Conservation (phyloP, 495 filamentous ascomycete genomes). For the Penicillium riverlandense region DNA sequence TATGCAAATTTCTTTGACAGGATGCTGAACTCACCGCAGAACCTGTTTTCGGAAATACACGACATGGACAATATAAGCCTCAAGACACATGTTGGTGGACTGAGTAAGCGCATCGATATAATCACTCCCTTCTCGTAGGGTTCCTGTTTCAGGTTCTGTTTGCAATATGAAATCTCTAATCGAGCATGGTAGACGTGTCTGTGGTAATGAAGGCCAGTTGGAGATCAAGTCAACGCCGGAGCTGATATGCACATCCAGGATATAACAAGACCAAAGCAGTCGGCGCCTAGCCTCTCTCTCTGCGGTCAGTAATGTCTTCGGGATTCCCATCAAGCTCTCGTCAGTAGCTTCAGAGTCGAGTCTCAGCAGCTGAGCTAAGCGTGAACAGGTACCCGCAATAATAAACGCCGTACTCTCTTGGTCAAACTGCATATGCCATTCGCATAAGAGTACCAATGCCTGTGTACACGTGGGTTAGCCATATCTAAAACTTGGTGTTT, state of each 20-base stretch:
- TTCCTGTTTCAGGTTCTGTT: not conserved
- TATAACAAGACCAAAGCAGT: constrained; percentile 1
- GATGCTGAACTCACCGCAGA: no score
- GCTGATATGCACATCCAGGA: not conserved
- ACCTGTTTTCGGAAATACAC: not conserved
- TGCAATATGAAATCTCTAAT: not conserved
- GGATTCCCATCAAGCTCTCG: not conserved
- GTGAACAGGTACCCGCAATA: not conserved
- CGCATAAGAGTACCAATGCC: not conserved
- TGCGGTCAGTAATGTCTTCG: not conserved
- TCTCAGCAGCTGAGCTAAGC: not conserved
- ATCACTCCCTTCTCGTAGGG: not conserved
- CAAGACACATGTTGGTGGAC: not conserved
- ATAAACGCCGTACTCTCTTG: not conserved
- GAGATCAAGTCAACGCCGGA: not conserved
- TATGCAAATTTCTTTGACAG: no score
- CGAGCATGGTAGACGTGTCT: not conserved
- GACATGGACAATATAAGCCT: not conserved
- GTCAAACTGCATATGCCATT: not conserved
- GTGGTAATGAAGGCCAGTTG: not conserved
- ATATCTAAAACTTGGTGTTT: no score
- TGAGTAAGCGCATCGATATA: not conserved
- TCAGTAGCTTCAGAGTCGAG: not conserved
- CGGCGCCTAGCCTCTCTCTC: not conserved
- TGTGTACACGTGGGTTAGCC: not conserved